Evolutionary conservation across 2,329 filamentous ascomycete genomes (phyloP).

Genomic region (Aspergillus candidus): DNA sequence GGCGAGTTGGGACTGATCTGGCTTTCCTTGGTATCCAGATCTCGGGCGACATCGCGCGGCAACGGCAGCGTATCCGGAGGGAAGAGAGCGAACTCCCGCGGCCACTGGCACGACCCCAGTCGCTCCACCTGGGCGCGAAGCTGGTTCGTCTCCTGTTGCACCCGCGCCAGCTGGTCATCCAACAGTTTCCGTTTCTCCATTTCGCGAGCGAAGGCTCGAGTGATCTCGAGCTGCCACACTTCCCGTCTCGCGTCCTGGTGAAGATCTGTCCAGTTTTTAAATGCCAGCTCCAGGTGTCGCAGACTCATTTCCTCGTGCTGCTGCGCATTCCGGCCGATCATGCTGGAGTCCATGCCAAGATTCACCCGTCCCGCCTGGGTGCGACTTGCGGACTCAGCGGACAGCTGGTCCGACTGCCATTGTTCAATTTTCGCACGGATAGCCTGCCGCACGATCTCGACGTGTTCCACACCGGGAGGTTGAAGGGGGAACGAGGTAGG

Average conservation of each 20-base stretch:
- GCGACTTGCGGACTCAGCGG: slow-evolving; percentile 33
- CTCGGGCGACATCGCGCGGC: slow-evolving; percentile 32
- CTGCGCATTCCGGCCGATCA: slow-evolving; percentile 46
- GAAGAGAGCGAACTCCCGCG: slow-evolving; percentile 44
- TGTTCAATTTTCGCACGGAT: slow-evolving; percentile 62
- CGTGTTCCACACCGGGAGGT: slow-evolving; percentile 67
- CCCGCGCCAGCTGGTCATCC: slow-evolving; percentile 39
- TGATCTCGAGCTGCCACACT: slow-evolving; percentile 43
- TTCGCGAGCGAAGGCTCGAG: slow-evolving; percentile 42
- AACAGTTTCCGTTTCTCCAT: slow-evolving; percentile 39
- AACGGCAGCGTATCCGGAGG: slow-evolving; percentile 41
- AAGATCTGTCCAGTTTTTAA: slow-evolving; percentile 67
- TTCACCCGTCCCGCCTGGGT: slow-evolving; percentile 36
- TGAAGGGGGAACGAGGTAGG: slow-evolving; percentile 74
- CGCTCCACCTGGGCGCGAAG: slow-evolving; percentile 44
- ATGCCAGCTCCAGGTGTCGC: slow-evolving; percentile 72
- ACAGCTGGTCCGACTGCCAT: slow-evolving; percentile 51
- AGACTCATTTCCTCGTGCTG: slow-evolving; percentile 63
- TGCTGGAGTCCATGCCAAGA: slow-evolving; percentile 28
- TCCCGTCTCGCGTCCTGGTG: slow-evolving; percentile 47
- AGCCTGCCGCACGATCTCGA: slow-evolving; percentile 61
- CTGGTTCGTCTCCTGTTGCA: slow-evolving; percentile 45
- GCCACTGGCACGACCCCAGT: slow-evolving; percentile 44
- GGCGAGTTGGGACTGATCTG: slow-evolving; percentile 29
- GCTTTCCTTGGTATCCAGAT: slow-evolving; percentile 32